These are phyloP conservation scores for Carallia brachiata DNA, from an alignment of 345 rosid species.

Conservation along the genomic window DNA sequence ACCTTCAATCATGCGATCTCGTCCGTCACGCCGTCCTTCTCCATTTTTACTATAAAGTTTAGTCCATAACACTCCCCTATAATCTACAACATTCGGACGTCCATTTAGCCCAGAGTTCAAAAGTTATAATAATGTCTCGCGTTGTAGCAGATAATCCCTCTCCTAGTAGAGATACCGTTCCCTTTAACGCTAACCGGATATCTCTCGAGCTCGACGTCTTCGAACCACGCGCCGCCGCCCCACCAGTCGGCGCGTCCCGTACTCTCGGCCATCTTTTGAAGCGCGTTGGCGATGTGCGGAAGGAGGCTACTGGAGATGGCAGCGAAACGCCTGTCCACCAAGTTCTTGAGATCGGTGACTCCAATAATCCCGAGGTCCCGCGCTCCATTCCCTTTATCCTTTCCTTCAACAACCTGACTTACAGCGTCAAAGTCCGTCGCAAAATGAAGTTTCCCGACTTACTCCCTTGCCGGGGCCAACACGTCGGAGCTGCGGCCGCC, in stretches of 20 bases:
- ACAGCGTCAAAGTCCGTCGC: conserved; percentile 58
- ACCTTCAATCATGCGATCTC: not conserved
- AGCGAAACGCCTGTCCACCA: conserved; percentile 77
- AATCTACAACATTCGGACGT: not conserved
- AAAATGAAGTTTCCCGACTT: conserved; percentile 45
- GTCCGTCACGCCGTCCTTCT: conserved; percentile 12
- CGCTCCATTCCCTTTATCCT: conserved; percentile 63
- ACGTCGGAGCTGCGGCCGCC: conserved; percentile 18
- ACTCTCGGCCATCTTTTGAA: conserved; percentile 79
- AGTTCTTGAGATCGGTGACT: conserved; percentile 30
- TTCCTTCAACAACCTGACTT: conserved; percentile 69
- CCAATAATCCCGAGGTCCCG: conserved; percentile 20
- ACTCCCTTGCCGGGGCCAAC: conserved; percentile 13
- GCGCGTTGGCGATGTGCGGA: conserved; percentile 62
- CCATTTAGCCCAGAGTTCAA: not conserved
- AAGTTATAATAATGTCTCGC: conserved; percentile 42
- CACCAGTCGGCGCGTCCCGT: conserved; percentile 12
- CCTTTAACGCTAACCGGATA: conserved; percentile 32
- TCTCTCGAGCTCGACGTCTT: conserved; percentile 32
- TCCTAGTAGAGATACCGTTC: conserved; percentile 11
- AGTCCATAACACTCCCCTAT: no score
- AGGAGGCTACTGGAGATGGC: conserved; percentile 57
- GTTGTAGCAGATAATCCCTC: conserved; percentile 37
- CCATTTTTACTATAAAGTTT: no score
- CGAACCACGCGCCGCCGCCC: not conserved